Percentiles rank a stretch among this genome's conserved stretches.
These are phyloP conservation scores for Penicillium sp. DNA, from an alignment of 2,329 filamentous ascomycete species.

Conservation along the genomic window DNA sequence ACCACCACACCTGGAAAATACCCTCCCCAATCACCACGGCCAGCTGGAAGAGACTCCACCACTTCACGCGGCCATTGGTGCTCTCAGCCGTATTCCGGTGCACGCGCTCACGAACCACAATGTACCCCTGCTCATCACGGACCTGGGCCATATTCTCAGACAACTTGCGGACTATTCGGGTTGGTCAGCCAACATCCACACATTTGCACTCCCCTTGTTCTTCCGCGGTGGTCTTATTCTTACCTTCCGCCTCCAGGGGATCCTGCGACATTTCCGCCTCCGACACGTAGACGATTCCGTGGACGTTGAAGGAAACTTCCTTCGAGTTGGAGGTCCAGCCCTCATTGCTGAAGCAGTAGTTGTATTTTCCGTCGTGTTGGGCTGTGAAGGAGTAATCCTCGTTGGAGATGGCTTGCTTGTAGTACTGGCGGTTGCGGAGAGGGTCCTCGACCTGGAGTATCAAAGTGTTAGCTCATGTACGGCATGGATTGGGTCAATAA, in stretches of 20 bases:
- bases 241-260: slow-evolving; percentile 89
- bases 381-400: slow-evolving; percentile 94
- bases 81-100: slow-evolving; percentile 99
- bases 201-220: neutral
- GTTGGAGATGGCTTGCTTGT: slow-evolving; percentile 79
- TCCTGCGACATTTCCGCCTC: slow-evolving; percentile 83
- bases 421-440: slow-evolving; percentile 72
- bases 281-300: slow-evolving; percentile 95
- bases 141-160: slow-evolving; percentile 87
- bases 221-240: slow-evolving; percentile 23
- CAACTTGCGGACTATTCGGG: slow-evolving; percentile 80
- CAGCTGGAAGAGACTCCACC: slow-evolving; percentile 99
- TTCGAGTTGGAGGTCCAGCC: slow-evolving; percentile 95
- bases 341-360: slow-evolving; percentile 99
- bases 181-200: neutral
- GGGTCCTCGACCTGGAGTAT: slow-evolving; percentile 74
- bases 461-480: neutral
- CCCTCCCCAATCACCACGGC: slow-evolving; percentile 86
- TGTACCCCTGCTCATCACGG: slow-evolving; percentile 98
- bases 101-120: slow-evolving; percentile 90
- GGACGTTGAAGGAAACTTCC: slow-evolving; percentile 98
- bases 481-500: neutral
- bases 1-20: slow-evolving; percentile 98
- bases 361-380: slow-evolving; percentile 81
- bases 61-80: slow-evolving; percentile 96